Evolutionary conservation across 2,329 filamentous ascomycete genomes (phyloP), one percentile per base, ranked within the genome.

Genomic region (Dothideomycetes sp.): DNA sequence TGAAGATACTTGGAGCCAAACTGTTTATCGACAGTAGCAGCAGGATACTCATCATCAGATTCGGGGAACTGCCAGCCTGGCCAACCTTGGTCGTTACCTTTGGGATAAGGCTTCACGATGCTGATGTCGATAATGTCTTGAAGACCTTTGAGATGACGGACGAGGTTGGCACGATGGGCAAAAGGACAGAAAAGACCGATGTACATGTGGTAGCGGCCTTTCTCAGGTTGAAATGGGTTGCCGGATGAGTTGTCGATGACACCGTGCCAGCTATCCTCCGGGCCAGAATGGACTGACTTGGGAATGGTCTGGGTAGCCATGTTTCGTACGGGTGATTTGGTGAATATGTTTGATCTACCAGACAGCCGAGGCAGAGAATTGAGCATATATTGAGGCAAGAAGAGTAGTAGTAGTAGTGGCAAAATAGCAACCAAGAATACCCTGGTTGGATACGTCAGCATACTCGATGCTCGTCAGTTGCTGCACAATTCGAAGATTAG

Each of bases 181-280:
- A 79, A 80, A 2, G 76, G 77, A 50, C 76, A 80, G 60, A 81
- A 81, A 19, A 79, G 66, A 15, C 75, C 70, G 28, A 75, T 68
- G 49, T 74, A 74, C 2, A 76, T 56, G 51, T 75, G 71, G 54
- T 76, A 76, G 28, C 73, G 64, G 33, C 63, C 64, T 25, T 62
- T 64, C 47, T 73, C 68, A 2, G 70, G 66, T 5, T 64, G 62
- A 49, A 74, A 76, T 12, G 65, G 57, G 11, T 65, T 63, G 12
- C 63, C 58, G 18, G 59, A 50, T 13, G 64, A 61, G 5, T 35
- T 29, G 18, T 36, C 29, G 43, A 74, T 70, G 34, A 65, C 58
- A 40, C 69, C 70, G 47, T 75, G 71, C 66, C 71, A 75, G 8
- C 62, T 60, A 45, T 69, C 67, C 18, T 65, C 60, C 3, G 55